Base-by-base conservation (phyloP, 768 basidiomycete genomes). In the Agrocybe praecox region DNA sequence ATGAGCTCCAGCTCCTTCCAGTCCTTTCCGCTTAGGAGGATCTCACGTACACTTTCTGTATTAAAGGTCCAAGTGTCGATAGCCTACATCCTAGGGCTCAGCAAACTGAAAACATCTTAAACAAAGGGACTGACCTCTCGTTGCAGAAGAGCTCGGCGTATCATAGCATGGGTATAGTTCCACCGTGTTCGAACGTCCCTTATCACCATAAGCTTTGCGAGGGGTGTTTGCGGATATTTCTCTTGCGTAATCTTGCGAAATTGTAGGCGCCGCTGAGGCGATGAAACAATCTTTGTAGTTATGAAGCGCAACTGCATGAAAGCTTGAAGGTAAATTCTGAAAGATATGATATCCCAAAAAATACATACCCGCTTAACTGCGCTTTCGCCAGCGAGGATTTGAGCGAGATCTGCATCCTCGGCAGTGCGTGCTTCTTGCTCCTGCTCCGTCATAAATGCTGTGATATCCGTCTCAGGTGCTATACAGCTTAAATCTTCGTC, bases 141-240 rank as follows among this genome's bases (percentile, higher is more conserved):
- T 1, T 72, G 57, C 2, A 65, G n/a, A 6, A 59, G 46, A 18
- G 65, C 72, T 1, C 65, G 65, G 7, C 57, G 26, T 36, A 74
- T 70, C 70, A 73, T 73, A 7, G 68, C 67, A 45, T 74, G 68
- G 15, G 72, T 74, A 23, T 61, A 73, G 49, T 73, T 72, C 74
- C 72, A 74, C 10, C 69, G 57, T 5, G 69, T 75, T 10, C 44
- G 53, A 15, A 74, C 65, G 64, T 76, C 70, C 3, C 67, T 63
- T 2, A 75, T 61, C 1, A 70, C 68, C 66, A 69, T 68, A 4
- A 74, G 58, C 11, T 33, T 24, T 18, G 49, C 48, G 9, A 56
- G 49, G 7, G 50, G 18, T 7, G 26, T 23, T 2, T 23, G 24
- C 17, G 42, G 48, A 44, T 65, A 67, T 40, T 57, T 56, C 6